phyloP scores from a whole-genome alignment of 78 protist genomes.

The Monosiga brevicollis region DNA sequence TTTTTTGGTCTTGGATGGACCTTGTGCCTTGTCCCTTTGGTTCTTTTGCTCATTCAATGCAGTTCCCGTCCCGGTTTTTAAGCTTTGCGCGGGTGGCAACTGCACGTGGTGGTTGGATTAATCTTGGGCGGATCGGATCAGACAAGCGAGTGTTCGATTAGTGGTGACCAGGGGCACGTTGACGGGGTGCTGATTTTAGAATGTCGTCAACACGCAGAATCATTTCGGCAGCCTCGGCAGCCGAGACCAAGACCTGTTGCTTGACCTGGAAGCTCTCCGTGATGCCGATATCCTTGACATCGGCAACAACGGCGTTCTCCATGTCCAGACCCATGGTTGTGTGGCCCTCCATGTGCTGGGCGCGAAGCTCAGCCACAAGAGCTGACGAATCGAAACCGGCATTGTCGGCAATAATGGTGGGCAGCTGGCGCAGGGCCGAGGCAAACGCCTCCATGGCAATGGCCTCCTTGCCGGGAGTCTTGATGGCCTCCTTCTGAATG shows the following conservation, averaged over 20 bases:
- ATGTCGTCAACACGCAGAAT: slow-evolving; percentile 95
- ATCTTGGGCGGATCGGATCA: too few relatives aligned
- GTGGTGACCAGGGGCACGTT: neutral
- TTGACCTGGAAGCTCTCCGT: slow-evolving; percentile 84
- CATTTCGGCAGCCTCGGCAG: slow-evolving; percentile 99
- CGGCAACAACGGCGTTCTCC: slow-evolving; percentile 75
- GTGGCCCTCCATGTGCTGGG: slow-evolving; percentile 73
- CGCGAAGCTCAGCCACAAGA: slow-evolving; percentile 71
- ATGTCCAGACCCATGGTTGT: slow-evolving; percentile 78
- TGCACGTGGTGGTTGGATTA: too few relatives aligned
- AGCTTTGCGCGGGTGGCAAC: too few relatives aligned
- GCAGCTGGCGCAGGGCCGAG: slow-evolving; percentile 82
- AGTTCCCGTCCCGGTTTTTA: too few relatives aligned
- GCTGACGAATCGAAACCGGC: slow-evolving; percentile 90
- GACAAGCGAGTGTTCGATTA: too few relatives aligned
- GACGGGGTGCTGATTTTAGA: slow-evolving; percentile 87
- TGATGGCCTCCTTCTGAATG: slow-evolving; percentile 76
- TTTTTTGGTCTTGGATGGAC: too few relatives aligned
- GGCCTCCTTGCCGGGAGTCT: slow-evolving; percentile 87
- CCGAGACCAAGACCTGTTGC: slow-evolving; percentile 76
- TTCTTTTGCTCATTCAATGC: too few relatives aligned
- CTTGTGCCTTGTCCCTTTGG: too few relatives aligned
- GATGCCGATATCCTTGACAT: slow-evolving; percentile 76
- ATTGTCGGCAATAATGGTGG: slow-evolving; percentile 93
- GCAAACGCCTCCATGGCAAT: slow-evolving; percentile 96